These are phyloP conservation scores for Chrysopogon serrulatus DNA, from an alignment of 176 grass and related monocot genomes.

Conservation along the genomic window DNA sequence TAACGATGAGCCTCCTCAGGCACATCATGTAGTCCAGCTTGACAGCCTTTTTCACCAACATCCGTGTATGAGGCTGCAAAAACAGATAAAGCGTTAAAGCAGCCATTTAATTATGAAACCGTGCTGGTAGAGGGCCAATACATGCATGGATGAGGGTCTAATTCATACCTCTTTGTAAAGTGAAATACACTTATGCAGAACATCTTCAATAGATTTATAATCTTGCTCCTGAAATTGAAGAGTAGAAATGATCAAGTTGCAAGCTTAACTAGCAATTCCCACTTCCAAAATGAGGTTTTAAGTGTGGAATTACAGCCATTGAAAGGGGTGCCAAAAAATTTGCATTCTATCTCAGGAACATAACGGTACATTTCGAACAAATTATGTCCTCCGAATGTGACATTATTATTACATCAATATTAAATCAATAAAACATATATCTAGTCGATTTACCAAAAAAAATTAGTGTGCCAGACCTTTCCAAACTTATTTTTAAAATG, in stretches of 20 bases:
- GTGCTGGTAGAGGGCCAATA: not conserved
- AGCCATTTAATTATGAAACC: not conserved
- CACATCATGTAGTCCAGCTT: conserved; percentile 41
- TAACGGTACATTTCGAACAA: not conserved
- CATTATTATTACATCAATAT: not conserved
- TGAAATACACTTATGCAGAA: conserved; percentile 60
- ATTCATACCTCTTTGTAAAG: conserved; percentile 68
- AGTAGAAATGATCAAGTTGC: not conserved
- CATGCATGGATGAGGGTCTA: not conserved
- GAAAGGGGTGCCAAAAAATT: not conserved
- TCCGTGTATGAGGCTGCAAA: conserved; percentile 42
- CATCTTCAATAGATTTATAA: conserved; percentile 52
- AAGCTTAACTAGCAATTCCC: not conserved
- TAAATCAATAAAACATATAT: conserved; percentile 9
- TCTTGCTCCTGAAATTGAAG: conserved; percentile 46
- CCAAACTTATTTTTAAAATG: conserved; percentile 23
- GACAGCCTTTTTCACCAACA: conserved; percentile 23
- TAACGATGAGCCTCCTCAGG: conserved; percentile 27
- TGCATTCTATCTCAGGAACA: not conserved
- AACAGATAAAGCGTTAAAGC: not conserved
- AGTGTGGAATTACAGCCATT: not conserved
- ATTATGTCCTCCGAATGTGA: not conserved
- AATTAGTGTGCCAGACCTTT: conserved; percentile 7
- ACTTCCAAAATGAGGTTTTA: not conserved
- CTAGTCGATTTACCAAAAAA: not conserved